Evolutionary conservation across 768 basidiomycete genomes (phyloP).

Genomic region (Mycena galopus): DNA sequence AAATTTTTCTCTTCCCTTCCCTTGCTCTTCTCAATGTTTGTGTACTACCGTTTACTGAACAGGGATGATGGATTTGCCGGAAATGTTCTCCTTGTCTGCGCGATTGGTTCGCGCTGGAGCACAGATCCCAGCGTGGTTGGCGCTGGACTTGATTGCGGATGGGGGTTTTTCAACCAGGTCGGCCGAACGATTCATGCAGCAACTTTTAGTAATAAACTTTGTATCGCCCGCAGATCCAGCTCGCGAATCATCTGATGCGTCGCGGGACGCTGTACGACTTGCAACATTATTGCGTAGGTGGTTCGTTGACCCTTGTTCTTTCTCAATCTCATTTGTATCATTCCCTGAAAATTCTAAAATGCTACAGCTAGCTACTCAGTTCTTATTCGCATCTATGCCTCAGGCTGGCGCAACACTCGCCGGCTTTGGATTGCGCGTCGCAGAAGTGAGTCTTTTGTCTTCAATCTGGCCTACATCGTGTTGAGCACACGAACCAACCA

Average conservation of each 20-base stretch:
- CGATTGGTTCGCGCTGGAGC: constrained; percentile 37
- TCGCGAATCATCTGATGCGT: constrained; percentile 68
- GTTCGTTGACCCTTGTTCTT: not conserved
- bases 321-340: no score
- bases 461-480: no score
- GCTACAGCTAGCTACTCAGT: constrained; percentile 64
- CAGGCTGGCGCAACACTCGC: constrained; percentile 77
- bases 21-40: no score
- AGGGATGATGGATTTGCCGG: not conserved
- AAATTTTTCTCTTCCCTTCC: no score
- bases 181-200: no score
- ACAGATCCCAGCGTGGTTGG: constrained; percentile 66
- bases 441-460: no score
- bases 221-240: constrained; percentile 46
- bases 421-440: constrained; percentile 52
- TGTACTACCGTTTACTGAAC: no score
- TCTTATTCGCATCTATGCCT: constrained; percentile 68
- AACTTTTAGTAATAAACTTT: no score
- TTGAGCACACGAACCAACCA: no score
- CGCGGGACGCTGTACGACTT: constrained; percentile 81
- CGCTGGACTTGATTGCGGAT: constrained; percentile 60
- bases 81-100: not conserved
- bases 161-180: constrained; percentile 79
- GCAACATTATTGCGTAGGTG: constrained; percentile 71
- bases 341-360: no score